These are phyloP conservation scores for Phytopythium vexans DNA, from an alignment of 352 stramenopile genomes.

Conservation along the genomic window DNA sequence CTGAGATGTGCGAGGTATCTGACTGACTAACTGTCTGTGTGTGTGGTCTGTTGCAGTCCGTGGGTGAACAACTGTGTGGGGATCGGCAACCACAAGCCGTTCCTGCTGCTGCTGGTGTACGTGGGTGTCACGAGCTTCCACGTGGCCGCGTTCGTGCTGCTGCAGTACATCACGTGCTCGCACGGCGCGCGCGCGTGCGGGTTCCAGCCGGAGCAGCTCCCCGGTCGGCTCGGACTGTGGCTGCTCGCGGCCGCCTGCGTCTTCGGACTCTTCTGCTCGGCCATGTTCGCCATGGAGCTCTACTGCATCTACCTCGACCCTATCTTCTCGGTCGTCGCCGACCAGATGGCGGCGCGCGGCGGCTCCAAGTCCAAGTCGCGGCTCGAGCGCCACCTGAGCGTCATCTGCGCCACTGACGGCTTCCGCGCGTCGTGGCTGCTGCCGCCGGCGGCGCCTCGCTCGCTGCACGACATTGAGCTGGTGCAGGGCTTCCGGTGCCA, in stretches of 20 bases:
- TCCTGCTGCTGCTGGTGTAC: constrained; percentile 81
- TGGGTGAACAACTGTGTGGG: constrained; percentile 89
- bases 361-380: constrained; percentile 60
- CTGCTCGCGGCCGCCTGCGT: constrained; percentile 60
- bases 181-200: constrained; percentile 39
- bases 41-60: constrained; percentile 34
- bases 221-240: constrained; percentile 60
- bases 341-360: constrained; percentile 47
- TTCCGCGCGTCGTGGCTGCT: constrained; percentile 66
- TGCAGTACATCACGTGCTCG: constrained; percentile 46
- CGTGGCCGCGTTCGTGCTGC: constrained; percentile 43
- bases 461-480: constrained; percentile 58
- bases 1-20: constrained; percentile 7
- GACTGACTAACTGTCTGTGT: constrained; percentile 1
- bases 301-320: constrained; percentile 70
- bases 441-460: constrained; percentile 36
- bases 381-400: constrained; percentile 65
- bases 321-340: constrained; percentile 45
- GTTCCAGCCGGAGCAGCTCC: constrained; percentile 52
- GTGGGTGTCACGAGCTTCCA: constrained; percentile 57
- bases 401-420: constrained; percentile 73
- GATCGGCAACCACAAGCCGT: constrained; percentile 79
- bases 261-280: constrained; percentile 72
- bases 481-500: constrained; percentile 46
- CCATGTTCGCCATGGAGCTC: constrained; percentile 81